Evolutionary conservation across 768 basidiomycete species (phyloP).

Genomic region (Mycena pura): DNA sequence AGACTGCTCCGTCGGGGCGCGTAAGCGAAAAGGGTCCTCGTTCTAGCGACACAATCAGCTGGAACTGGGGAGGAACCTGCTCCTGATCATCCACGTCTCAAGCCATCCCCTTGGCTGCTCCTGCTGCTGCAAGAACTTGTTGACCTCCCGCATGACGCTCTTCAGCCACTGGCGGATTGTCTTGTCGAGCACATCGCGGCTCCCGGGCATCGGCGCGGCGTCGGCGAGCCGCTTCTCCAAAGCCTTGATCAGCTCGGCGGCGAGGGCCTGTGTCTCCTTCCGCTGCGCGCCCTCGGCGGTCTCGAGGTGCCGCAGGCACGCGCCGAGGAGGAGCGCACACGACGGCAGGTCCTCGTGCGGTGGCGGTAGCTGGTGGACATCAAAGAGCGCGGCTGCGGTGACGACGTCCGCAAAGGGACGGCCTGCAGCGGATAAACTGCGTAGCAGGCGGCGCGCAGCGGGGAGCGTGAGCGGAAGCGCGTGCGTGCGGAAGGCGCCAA

Average conservation of each 20-base stretch:
- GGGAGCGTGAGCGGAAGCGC: constrained; percentile 22
- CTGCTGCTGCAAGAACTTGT: too few species aligned
- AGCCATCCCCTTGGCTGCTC: too few species aligned
- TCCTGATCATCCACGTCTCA: too few species aligned
- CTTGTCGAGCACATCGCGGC: too few species aligned
- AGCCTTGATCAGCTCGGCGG: not conserved
- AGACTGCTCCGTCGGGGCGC: too few species aligned
- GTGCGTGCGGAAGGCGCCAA: constrained; percentile 14
- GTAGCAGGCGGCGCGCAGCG: constrained; percentile 23
- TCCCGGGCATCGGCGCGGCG: constrained; percentile 16
- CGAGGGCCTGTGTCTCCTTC: not conserved
- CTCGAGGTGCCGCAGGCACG: constrained; percentile 16
- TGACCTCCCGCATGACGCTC: too few species aligned
- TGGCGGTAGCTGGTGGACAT: constrained; percentile 11
- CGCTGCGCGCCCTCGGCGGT: not conserved
- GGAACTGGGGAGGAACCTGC: too few species aligned
- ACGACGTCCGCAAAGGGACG: constrained; percentile 15
- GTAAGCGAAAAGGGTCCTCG: too few species aligned
- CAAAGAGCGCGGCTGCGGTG: constrained; percentile 20
- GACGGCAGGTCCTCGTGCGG: constrained; percentile 11
- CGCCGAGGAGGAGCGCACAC: constrained; percentile 21
- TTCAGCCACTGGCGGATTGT: too few species aligned
- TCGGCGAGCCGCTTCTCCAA: not conserved
- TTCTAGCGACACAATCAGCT: too few species aligned
- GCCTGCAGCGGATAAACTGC: constrained; percentile 3